A percentile compares a stretch with the other conserved stretches of the same genome.
Conservation (phyloP, 73 alveolate species). For the Paramecium primaurelia region DNA sequence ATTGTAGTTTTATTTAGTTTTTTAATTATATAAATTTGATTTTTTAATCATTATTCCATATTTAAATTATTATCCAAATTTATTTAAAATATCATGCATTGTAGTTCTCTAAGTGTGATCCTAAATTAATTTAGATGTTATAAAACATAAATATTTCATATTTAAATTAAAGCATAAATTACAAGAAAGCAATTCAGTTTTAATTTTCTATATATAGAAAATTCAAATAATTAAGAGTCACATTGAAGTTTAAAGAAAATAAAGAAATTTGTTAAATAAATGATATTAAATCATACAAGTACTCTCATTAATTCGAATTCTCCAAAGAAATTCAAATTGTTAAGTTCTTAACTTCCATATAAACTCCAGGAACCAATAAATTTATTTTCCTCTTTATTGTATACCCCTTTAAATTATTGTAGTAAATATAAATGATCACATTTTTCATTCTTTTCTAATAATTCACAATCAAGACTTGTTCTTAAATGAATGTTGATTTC, state of each 20-base stretch:
- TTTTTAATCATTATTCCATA: neutral
- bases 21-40: neutral
- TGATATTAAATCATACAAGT: neutral
- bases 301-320: neutral
- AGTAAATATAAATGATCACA: neutral
- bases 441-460: neutral
- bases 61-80: neutral
- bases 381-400: neutral
- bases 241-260: neutral
- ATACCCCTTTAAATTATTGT: neutral
- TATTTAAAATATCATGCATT: neutral
- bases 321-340: neutral
- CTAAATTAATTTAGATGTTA: too few species aligned
- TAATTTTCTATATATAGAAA: neutral
- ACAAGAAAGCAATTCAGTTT: neutral
- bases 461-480: neutral
- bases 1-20: neutral
- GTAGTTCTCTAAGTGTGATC: too few species aligned
- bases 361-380: neutral
- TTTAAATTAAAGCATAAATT: too few species aligned
- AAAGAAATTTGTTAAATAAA: neutral
- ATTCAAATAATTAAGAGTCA: neutral
- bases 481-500: neutral
- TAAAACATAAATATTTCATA: too few species aligned
- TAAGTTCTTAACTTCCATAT: neutral